Percentiles rank a stretch among this genome's conserved stretches.
phyloP scores from a whole-genome alignment of 768 basidiomycete species.

The Amanita exitialis region DNA sequence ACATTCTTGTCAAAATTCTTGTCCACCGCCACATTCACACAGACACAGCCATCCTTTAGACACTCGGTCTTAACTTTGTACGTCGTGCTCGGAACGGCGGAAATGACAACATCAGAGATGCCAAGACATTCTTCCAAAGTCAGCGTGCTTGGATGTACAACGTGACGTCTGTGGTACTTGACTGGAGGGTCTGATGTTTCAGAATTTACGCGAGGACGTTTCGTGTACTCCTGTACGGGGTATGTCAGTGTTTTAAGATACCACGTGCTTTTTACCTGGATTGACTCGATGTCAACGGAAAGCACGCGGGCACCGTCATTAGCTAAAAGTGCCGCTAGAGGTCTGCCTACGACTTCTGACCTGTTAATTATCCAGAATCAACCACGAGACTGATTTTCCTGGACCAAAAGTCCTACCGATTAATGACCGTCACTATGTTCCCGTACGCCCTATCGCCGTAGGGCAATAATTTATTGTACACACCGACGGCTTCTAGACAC shows the following conservation, averaged over 20 bases:
- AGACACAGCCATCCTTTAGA: conserved; percentile 91
- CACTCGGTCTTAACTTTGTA: conserved; percentile 88
- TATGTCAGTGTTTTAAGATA: neutral
- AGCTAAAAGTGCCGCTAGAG: conserved; percentile 88
- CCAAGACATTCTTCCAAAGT: conserved; percentile 74
- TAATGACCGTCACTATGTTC: conserved; percentile 88
- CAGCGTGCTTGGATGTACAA: conserved; percentile 58
- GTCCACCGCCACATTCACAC: conserved; percentile 86
- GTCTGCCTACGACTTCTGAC: conserved; percentile 95
- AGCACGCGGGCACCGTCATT: conserved; percentile 97
- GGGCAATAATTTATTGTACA: conserved; percentile 86
- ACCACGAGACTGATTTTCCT: neutral
- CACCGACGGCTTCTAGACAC: conserved; percentile 80
- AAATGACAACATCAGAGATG: conserved; percentile 86
- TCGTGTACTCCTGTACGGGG: conserved; percentile 73
- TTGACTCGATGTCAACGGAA: conserved; percentile 91
- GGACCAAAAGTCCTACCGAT: conserved; percentile 44
- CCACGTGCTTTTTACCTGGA: conserved; percentile 41
- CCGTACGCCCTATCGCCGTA: conserved; percentile 96
- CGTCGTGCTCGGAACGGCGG: conserved; percentile 75
- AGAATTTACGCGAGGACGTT: conserved; percentile 51
- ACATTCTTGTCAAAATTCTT: conserved; percentile 96
- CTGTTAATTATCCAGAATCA: conserved; percentile 26
- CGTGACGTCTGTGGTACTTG: conserved; percentile 77
- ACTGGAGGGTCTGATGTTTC: conserved; percentile 12